These are phyloP conservation scores for Suillus discolor DNA, from an alignment of 768 basidiomycete species.

Conservation along the genomic window DNA sequence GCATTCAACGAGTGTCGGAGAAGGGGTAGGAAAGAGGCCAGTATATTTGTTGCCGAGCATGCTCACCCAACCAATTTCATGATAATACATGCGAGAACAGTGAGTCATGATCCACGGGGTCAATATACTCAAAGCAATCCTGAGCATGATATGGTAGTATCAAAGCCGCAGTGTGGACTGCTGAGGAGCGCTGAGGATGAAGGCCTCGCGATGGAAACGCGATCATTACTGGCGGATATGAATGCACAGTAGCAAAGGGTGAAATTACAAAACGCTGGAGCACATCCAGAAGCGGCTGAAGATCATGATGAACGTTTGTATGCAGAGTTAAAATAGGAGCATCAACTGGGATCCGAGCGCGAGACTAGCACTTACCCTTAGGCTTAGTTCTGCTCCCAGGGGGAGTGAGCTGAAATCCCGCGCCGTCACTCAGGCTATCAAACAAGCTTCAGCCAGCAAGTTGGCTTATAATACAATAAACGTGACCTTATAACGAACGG, in stretches of 20 bases:
- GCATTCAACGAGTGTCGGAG: neutral
- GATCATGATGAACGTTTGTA: neutral
- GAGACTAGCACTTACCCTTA: neutral
- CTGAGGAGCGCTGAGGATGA: neutral
- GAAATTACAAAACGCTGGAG: no score
- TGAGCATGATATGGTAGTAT: neutral
- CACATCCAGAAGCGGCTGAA: neutral
- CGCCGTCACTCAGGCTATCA: neutral
- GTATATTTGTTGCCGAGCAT: neutral
- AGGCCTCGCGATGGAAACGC: neutral
- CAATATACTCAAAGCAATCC: neutral
- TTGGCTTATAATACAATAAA: neutral
- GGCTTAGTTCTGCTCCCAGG: neutral
- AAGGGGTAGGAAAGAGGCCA: neutral
- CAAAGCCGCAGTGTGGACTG: neutral
- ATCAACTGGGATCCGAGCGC: neutral
- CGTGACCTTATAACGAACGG: no score
- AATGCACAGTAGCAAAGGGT: neutral
- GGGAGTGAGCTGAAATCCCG: neutral
- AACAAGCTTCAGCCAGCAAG: neutral
- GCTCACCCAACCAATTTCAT: neutral
- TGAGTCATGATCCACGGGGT: neutral
- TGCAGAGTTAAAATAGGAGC: neutral
- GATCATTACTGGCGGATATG: neutral
- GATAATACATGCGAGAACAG: neutral